These are phyloP conservation scores for Pyropia haitanensis DNA, from an alignment of 23 red algal genomes.

Conservation along the genomic window DNA sequence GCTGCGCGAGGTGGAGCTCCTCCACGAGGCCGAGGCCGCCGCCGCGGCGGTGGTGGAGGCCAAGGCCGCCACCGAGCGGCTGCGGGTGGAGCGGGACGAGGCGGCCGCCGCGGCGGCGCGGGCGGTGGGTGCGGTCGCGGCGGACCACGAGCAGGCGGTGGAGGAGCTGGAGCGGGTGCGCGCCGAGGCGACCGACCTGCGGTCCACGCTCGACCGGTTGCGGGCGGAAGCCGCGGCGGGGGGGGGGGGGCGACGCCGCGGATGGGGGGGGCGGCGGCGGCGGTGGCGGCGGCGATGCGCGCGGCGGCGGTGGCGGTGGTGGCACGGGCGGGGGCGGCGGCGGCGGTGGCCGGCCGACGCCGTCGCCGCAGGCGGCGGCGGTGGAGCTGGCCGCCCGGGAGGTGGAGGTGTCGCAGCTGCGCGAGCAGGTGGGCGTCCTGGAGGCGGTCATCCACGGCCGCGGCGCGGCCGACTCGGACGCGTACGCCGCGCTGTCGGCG, in stretches of 20 bases:
- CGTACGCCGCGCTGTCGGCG: conserved; percentile 30
- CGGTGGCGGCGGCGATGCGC: neutral
- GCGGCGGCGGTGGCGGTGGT: conserved; percentile 1
- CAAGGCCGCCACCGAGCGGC: conserved; percentile 19
- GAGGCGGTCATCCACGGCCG: conserved; percentile 43
- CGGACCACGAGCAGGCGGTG: conserved; percentile 38
- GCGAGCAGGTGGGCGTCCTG: conserved; percentile 34
- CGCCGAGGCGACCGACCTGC: conserved; percentile 34
- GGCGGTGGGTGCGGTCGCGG: conserved; percentile 20
- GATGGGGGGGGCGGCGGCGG: neutral
- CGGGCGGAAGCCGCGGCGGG: conserved; percentile 1
- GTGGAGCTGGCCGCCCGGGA: conserved; percentile 49
- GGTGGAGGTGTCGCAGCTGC: conserved; percentile 48
- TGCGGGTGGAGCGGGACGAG: conserved; percentile 25
- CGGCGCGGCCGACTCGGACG: conserved; percentile 40
- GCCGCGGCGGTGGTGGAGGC: conserved; percentile 15
- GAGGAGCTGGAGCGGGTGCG: conserved; percentile 42
- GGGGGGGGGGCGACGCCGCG: conserved; percentile 13
- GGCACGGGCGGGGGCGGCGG: neutral
- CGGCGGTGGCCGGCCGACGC: neutral
- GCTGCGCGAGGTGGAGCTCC: conserved; percentile 58
- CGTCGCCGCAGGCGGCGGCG: conserved; percentile 5
- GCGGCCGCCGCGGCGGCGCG: conserved; percentile 17
- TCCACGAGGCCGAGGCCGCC: conserved; percentile 28
- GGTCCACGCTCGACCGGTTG: neutral